A percentile compares a stretch with the other conserved stretches of the same genome.
Evolutionary conservation across 331 rosid genomes (phyloP).

Genomic region (Phaseolus coccineus): DNA sequence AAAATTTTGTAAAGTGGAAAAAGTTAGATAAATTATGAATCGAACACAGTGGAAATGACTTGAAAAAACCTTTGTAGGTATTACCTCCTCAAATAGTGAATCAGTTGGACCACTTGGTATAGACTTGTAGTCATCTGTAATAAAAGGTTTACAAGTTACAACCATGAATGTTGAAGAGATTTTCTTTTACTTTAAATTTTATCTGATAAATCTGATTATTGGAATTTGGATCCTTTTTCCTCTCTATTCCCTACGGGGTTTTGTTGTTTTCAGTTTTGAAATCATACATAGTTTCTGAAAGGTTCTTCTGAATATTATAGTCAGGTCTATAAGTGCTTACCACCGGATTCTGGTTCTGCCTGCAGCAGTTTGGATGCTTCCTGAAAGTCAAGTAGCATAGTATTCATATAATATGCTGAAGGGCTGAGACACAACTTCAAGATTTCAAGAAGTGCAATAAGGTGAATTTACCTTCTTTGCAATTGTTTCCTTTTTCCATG

Average conservation of each 20-base stretch:
- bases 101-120: conserved; percentile 64
- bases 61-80: conserved; percentile 19
- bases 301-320: conserved; percentile 6
- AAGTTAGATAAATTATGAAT: not conserved
- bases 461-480: conserved; percentile 61
- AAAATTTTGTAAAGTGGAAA: conserved; percentile 4
- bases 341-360: conserved; percentile 52
- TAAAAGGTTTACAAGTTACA: conserved; percentile 15
- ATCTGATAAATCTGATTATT: not conserved
- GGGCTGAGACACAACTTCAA: conserved; percentile 3
- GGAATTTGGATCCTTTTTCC: not conserved
- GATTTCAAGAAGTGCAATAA: not conserved
- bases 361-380: conserved; percentile 64
- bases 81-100: conserved; percentile 61
- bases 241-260: not conserved
- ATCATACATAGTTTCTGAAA: not conserved
- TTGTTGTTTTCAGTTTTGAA: not conserved
- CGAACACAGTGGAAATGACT: not conserved
- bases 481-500: conserved; percentile 75
- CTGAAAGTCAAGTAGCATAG: conserved; percentile 54
- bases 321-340: conserved; percentile 48
- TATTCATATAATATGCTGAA: conserved; percentile 18
- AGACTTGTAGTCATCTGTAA: conserved; percentile 67
- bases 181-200: not conserved
- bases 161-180: not conserved